Conservation (phyloP, 148 eudicot species). For the Vaccinium darrowii region DNA sequence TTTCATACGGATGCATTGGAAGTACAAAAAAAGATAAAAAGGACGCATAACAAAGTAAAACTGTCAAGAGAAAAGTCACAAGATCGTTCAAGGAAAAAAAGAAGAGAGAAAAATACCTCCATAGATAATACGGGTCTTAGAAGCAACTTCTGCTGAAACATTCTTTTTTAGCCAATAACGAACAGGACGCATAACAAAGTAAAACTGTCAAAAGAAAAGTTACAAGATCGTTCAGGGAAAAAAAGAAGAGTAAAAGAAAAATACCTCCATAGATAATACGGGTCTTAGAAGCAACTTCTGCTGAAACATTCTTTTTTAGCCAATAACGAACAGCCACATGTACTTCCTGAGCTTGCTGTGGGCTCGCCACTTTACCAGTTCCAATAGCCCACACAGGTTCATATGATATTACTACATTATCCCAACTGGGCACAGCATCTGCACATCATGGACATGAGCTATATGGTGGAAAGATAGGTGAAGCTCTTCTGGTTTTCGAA, state of each 20-base stretch:
- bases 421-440: slow-evolving; percentile 95
- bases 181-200: background rate
- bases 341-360: slow-evolving; percentile 97
- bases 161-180: too few relatives aligned
- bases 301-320: slow-evolving; percentile 91
- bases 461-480: background rate
- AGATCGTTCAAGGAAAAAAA: too few relatives aligned
- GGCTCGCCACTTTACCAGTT: slow-evolving; percentile 95
- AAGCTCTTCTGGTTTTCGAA: background rate
- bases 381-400: slow-evolving; percentile 99
- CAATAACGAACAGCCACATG: slow-evolving; percentile 92
- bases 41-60: background rate
- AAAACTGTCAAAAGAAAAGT: background rate
- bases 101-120: too few relatives aligned
- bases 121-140: too few relatives aligned
- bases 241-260: background rate
- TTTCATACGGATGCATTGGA: background rate
- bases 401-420: slow-evolving; percentile 83
- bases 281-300: slow-evolving; percentile 90
- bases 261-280: slow-evolving; percentile 98
- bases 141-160: too few relatives aligned
- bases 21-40: background rate
- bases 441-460: slow-evolving; percentile 26
- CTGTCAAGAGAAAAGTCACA: background rate
- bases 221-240: background rate